A percentile compares a stretch with the other conserved stretches of the same genome.
These are phyloP conservation scores for Lactifluus volemus DNA, from an alignment of 768 basidiomycete genomes.

Conservation along the genomic window DNA sequence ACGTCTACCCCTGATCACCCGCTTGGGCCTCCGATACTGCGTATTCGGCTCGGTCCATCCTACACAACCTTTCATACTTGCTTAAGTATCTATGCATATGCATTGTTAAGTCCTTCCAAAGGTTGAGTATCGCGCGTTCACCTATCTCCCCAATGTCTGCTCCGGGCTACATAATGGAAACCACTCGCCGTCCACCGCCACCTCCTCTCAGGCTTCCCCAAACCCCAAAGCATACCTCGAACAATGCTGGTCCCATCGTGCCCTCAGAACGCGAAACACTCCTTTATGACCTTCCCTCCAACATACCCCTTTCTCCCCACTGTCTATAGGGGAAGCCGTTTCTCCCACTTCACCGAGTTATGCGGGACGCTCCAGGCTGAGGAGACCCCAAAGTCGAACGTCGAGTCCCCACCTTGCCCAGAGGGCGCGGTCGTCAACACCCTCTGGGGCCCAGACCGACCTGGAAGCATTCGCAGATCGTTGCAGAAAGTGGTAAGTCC, in stretches of 20 bases:
- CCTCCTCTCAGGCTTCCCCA: slow-evolving; percentile 18
- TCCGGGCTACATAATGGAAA: slow-evolving; percentile 15
- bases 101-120: not conserved
- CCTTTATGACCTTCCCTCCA: slow-evolving; percentile 22
- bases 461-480: slow-evolving; percentile 70
- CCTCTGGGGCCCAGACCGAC: slow-evolving; percentile 56
- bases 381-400: slow-evolving; percentile 25
- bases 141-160: slow-evolving; percentile 10
- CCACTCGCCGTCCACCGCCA: slow-evolving; percentile 19
- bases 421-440: slow-evolving; percentile 61
- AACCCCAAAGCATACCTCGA: slow-evolving; percentile 10
- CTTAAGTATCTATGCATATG: slow-evolving; percentile 4
- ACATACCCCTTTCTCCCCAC: slow-evolving; percentile 13
- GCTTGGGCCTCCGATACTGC: slow-evolving; percentile 1
- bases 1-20: not conserved
- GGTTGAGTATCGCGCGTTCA: not conserved
- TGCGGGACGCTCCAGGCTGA: slow-evolving; percentile 5
- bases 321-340: not conserved
- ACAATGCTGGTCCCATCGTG: not conserved
- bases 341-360: slow-evolving; percentile 16
- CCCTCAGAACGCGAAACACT: slow-evolving; percentile 18
- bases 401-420: slow-evolving; percentile 50
- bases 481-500: slow-evolving; percentile 66
- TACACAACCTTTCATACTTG: not conserved
- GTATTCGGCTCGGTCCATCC: slow-evolving; percentile 4